A percentile compares a stretch with the other conserved stretches of the same genome.
These are phyloP conservation scores for Primulina eburnea DNA, from an alignment of 257 asterid species.

Conservation along the genomic window DNA sequence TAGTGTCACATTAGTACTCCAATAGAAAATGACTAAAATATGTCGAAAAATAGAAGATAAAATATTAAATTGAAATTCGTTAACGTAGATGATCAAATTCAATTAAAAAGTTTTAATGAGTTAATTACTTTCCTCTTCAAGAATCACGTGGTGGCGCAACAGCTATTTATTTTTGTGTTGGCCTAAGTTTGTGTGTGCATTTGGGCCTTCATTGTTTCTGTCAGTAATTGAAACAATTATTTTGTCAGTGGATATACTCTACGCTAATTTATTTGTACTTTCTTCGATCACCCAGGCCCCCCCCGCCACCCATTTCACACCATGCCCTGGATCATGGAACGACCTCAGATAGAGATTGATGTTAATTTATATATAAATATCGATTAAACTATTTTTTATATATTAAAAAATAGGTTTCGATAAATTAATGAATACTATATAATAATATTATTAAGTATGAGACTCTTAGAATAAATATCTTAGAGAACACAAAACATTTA, in stretches of 20 bases:
- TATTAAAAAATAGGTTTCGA: too few species aligned
- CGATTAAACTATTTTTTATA: too few species aligned
- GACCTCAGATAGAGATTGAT: background rate
- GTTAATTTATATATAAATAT: background rate
- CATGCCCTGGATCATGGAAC: background rate
- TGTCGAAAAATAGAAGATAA: too few species aligned
- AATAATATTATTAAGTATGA: too few species aligned
- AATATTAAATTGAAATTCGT: too few species aligned
- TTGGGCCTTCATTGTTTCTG: slow-evolving; percentile 31
- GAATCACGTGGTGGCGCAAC: slow-evolving; percentile 45
- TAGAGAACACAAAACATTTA: too few species aligned
- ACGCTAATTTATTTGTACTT: slow-evolving; percentile 13
- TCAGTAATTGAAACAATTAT: slow-evolving; percentile 28
- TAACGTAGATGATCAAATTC: too few species aligned
- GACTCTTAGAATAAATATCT: too few species aligned
- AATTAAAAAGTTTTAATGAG: slow-evolving; percentile 19
- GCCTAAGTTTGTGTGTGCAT: slow-evolving; percentile 33
- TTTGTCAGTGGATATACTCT: slow-evolving; percentile 17
- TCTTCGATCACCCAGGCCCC: background rate
- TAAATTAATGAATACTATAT: too few species aligned
- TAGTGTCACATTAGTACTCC: too few species aligned
- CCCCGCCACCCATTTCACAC: slow-evolving; percentile 29
- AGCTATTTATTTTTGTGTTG: slow-evolving; percentile 35
- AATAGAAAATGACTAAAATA: too few species aligned
- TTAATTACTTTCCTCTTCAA: slow-evolving; percentile 6